Conservation (phyloP, 257 asterid species). For the Marsdenia floribunda region DNA sequence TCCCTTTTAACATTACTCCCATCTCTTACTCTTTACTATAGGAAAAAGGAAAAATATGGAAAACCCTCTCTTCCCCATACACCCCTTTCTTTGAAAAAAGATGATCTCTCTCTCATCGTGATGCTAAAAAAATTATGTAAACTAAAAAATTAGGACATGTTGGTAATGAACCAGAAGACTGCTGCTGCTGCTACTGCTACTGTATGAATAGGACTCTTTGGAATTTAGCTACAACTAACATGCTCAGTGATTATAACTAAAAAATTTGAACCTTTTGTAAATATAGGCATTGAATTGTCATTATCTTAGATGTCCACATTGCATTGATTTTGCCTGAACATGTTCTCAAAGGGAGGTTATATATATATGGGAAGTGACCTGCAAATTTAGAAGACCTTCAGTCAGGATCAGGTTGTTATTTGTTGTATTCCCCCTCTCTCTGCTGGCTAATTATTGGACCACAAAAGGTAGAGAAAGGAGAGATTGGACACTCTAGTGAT, state of each 20-base stretch:
- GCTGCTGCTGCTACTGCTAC: too few species aligned
- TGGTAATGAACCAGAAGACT: too few species aligned
- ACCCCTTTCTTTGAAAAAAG: too few species aligned
- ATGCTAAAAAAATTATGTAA: too few species aligned
- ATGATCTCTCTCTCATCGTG: too few species aligned
- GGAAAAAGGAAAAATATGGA: not conserved
- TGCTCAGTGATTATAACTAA: not conserved
- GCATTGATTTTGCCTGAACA: not conserved
- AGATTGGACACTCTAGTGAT: not conserved
- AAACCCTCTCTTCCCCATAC: too few species aligned
- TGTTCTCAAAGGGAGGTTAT: not conserved
- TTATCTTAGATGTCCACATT: not conserved
- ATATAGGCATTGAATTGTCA: not conserved
- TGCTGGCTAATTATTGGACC: not conserved
- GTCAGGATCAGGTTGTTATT: not conserved
- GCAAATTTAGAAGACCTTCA: not conserved
- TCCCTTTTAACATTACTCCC: not conserved
- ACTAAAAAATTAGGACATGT: too few species aligned
- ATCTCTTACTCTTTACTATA: slow-evolving; percentile 1
- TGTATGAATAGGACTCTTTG: too few species aligned
- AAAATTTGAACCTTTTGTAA: not conserved
- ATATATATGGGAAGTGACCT: not conserved
- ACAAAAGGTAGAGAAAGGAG: not conserved
- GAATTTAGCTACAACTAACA: not conserved
- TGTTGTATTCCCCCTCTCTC: not conserved